Evolutionary conservation across 306 rosid genomes (phyloP).

Genomic region (Vigna mungo): DNA sequence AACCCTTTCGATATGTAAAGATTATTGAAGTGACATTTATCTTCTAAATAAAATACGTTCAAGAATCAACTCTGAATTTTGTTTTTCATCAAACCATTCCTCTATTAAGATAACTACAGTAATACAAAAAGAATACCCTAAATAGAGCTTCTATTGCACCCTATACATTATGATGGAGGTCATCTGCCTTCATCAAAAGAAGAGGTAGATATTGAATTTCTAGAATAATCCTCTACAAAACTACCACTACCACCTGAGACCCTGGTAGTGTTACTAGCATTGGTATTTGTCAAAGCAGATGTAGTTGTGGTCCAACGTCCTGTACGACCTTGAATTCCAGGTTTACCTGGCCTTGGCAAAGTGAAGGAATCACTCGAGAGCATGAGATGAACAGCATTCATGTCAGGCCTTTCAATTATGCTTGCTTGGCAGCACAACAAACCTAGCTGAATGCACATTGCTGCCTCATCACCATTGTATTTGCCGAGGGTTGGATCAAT

Average conservation of each 20-base stretch:
- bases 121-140: constrained; percentile 18
- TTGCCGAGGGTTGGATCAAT: constrained; percentile 61
- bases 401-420: constrained; percentile 75
- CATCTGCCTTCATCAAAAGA: constrained; percentile 79
- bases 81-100: background rate
- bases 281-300: constrained; percentile 62
- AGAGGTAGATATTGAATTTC: constrained; percentile 80
- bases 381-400: constrained; percentile 84
- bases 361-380: constrained; percentile 84
- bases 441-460: constrained; percentile 91
- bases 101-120: background rate
- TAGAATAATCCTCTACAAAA: constrained; percentile 70
- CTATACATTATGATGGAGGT: constrained; percentile 7
- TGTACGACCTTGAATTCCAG: constrained; percentile 79
- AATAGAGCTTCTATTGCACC: constrained; percentile 11
- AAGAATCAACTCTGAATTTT: no score
- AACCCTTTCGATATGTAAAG: no score
- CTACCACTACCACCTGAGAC: constrained; percentile 63
- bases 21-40: no score
- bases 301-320: constrained; percentile 67
- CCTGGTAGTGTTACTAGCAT: constrained; percentile 61
- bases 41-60: no score
- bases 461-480: constrained; percentile 77
- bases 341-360: constrained; percentile 76
- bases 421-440: constrained; percentile 81